Base-by-base conservation (phyloP, 2,329 filamentous ascomycete genomes). In the Cadophora malorum region DNA sequence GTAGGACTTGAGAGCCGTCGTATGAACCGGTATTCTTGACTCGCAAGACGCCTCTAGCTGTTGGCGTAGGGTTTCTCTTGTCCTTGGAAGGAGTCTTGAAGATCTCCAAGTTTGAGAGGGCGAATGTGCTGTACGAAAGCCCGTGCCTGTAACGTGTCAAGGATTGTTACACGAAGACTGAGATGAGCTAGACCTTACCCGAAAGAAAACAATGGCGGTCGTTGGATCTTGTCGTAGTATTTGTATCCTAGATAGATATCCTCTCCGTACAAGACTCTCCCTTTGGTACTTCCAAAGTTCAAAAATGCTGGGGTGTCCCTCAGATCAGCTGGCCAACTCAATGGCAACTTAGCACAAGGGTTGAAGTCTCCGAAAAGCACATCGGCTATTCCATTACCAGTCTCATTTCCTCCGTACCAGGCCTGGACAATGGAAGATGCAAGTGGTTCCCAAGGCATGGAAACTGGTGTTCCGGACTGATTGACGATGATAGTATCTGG, bases 111-210 rank as follows among this genome's bases (percentile, higher is more conserved):
- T 59, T 55, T 21, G 62, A 64, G 8, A 67, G 55, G 4, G n/a
- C 31, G 56, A 67, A 67, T 33, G 82, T 87, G 0, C 91, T 93
- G 79, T 94, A 94, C 19, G 90, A 91, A 1, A 95, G 83, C 1
- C 92, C 92, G 75, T 93, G 88, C 19, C 92, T 91, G 76, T 92
- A 31, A 28, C 2, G 16, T 55, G 59, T 66, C 52, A 67, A 28
- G 59, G 14, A 31, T 89, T 2, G 79, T 0, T 0, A 86, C 88
- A 74, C 89, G 89, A 12, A 84, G 86, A 9, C 89, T 21, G 19
- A 19, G 47, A 31, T 19, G 41, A 45, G 28, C 41, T 28, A 31
- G 78, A 12, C 87, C 87, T 73, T 88, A 85, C 31, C 88, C 67
- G 59, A 65, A 65, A 33, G 58, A 35, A 45, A 64, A 65, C 41